Evolutionary conservation across 2,329 filamentous ascomycete genomes (phyloP), one percentile per base, ranked within the genome.

Genomic region (Gremmenia infestans): DNA sequence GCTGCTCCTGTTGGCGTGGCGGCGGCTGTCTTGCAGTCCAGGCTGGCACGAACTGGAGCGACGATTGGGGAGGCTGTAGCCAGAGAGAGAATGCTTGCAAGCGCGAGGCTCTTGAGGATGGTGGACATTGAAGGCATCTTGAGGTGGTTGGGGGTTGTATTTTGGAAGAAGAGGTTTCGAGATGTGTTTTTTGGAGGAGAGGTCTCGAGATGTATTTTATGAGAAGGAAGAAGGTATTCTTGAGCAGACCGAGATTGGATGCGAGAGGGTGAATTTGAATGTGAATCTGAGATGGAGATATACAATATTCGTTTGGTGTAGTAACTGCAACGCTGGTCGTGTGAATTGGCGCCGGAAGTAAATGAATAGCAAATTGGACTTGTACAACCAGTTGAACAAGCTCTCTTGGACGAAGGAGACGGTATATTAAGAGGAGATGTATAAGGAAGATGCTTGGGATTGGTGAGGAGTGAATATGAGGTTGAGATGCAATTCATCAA

Each of bases 51-150:
- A 35, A 35, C 17, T 28, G 39, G 22, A n/a, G 52, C 8, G 7
- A 6, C 39, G 22, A 42, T 7, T 47, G 65, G 65, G 19, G 60
- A 25, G 14, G 59, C 65, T n/a, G 52, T 35, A 9, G 58, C 53
- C 42, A 63, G 35, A 43, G 62, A 56, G 35, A 65, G 40, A 25
- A 64, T 50, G 22, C 57, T 28, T 35, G 60, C 54, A 48, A 67
- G 56, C 28, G 60, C 52, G n/a, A 67, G 51, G 53, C 59, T 59
- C 19, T 60, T 50, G 55, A 63, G 42, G 53, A 67, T 52, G 39
- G 37, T 52, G 57, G 60, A 59, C 48, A 65, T 49, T 42, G 63
- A 67, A 62, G 58, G 63, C 65, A 68, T 68, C 14, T 52, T 58
- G 52, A 48, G 19, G 50, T 47, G 42, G 23, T 32, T 47, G 42